Conservation (phyloP, 148 eudicot genomes). For the Vaccinium macrocarpon region DNA sequence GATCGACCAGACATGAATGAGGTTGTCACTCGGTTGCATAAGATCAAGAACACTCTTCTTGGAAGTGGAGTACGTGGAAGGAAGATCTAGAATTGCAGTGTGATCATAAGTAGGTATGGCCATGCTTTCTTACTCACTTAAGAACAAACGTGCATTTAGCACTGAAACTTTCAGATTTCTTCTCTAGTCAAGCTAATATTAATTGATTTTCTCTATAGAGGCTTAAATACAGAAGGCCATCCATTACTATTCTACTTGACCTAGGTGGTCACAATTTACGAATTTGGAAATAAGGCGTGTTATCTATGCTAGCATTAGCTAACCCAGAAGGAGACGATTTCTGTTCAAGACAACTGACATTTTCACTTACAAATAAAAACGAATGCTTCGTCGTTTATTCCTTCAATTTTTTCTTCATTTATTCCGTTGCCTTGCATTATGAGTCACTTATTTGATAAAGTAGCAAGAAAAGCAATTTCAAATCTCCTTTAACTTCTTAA, state of each 20-base stretch:
- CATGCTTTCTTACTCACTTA: too few relatives aligned
- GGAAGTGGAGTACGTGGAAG: too few relatives aligned
- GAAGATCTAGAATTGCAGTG: too few relatives aligned
- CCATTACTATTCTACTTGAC: not conserved
- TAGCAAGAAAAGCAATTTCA: not conserved
- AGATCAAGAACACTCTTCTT: too few relatives aligned
- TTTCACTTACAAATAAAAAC: accelerated
- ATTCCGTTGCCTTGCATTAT: not conserved
- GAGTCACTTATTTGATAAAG: not conserved
- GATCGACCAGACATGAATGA: not conserved
- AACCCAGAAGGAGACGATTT: not conserved
- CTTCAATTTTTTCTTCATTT: not conserved
- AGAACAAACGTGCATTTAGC: too few relatives aligned
- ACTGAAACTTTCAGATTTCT: not conserved
- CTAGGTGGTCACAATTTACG: not conserved
- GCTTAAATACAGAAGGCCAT: not conserved
- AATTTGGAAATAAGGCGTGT: not conserved
- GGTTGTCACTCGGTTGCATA: too few relatives aligned
- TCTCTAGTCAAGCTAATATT: not conserved
- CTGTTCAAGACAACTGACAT: not conserved
- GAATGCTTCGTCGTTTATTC: not conserved
- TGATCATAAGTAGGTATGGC: not conserved
- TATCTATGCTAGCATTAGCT: not conserved
- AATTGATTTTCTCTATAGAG: not conserved
- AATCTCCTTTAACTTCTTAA: not conserved